A percentile compares a stretch with the other conserved stretches of the same genome.
Conservation (phyloP, 176 grass and related monocot species). For the Secale cereale region DNA sequence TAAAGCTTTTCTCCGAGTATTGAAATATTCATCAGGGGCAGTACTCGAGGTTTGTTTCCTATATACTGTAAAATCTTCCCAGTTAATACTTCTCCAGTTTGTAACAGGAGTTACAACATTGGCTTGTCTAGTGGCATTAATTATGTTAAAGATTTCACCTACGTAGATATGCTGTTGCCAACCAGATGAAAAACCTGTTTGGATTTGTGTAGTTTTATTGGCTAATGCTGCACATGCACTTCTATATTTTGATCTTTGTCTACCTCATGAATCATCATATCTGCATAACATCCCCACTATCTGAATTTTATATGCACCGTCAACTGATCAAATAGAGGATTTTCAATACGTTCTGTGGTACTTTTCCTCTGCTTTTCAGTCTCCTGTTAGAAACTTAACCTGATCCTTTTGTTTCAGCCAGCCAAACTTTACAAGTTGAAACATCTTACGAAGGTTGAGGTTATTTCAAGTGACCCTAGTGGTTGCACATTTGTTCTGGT, state of each 20-base stretch:
- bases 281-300: not conserved
- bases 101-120: not conserved
- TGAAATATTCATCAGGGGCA: slow-evolving; percentile 97
- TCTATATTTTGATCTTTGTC: slow-evolving; percentile 34
- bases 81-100: slow-evolving; percentile 5
- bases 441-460: slow-evolving; percentile 95
- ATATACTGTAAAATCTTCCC: slow-evolving; percentile 16
- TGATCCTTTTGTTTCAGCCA: slow-evolving; percentile 46
- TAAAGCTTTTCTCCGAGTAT: slow-evolving; percentile 86
- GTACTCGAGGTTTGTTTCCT: slow-evolving; percentile 87
- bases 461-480: slow-evolving; percentile 92
- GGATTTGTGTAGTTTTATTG: slow-evolving; percentile 23
- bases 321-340: not conserved
- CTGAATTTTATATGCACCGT: not conserved
- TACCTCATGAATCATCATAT: slow-evolving; percentile 3
- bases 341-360: not conserved
- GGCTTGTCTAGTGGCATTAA: slow-evolving; percentile 6
- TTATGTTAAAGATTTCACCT: slow-evolving; percentile 23
- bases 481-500: slow-evolving; percentile 99
- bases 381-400: slow-evolving; percentile 15
- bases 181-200: not conserved
- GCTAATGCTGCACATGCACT: slow-evolving; percentile 10
- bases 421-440: slow-evolving; percentile 97
- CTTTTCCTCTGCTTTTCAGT: not conserved
- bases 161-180: not conserved